Percentiles rank a stretch among this genome's conserved stretches.
Evolutionary conservation across 495 filamentous ascomycete species (phyloP).

Genomic region (Neohortaea acidophila): DNA sequence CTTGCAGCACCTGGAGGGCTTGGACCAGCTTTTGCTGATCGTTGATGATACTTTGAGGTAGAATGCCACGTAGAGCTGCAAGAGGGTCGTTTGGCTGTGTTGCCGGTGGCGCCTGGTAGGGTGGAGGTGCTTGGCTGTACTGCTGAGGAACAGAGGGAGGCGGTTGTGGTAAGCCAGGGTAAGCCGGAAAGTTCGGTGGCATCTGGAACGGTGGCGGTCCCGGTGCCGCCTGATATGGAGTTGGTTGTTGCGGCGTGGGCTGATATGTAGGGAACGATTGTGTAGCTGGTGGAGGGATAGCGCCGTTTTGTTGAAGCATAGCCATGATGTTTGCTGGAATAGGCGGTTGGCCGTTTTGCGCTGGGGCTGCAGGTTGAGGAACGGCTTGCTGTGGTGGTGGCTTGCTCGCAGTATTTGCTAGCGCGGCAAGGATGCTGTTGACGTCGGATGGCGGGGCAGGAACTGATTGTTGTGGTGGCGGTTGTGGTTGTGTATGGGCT

Average conservation of each 20-base stretch:
- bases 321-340: constrained; percentile 9
- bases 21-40: constrained; percentile 13
- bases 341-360: background rate
- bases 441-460: constrained; percentile 14
- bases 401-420: constrained; percentile 16
- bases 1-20: constrained; percentile 15
- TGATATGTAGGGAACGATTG: too few relatives aligned
- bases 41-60: constrained; percentile 16
- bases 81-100: constrained; percentile 8
- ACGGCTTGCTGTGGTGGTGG: constrained; percentile 3
- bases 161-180: constrained; percentile 7
- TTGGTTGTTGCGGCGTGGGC: constrained; percentile 5
- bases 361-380: constrained; percentile 5
- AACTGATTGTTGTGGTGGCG: constrained; percentile 3
- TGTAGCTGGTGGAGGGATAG: background rate
- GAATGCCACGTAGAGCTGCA: constrained; percentile 8
- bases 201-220: constrained; percentile 5
- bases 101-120: constrained; percentile 4
- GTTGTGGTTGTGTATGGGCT: constrained; percentile 5
- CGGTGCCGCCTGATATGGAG: constrained; percentile 6
- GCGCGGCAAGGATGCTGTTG: constrained; percentile 21
- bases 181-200: constrained; percentile 6
- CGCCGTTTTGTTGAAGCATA: constrained; percentile 9
- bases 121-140: constrained; percentile 6
- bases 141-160: constrained; percentile 14